A percentile compares a stretch with the other conserved stretches of the same genome.
phyloP scores from a whole-genome alignment of 1,284 basidiomycete species.

The Trametes versicolor region DNA sequence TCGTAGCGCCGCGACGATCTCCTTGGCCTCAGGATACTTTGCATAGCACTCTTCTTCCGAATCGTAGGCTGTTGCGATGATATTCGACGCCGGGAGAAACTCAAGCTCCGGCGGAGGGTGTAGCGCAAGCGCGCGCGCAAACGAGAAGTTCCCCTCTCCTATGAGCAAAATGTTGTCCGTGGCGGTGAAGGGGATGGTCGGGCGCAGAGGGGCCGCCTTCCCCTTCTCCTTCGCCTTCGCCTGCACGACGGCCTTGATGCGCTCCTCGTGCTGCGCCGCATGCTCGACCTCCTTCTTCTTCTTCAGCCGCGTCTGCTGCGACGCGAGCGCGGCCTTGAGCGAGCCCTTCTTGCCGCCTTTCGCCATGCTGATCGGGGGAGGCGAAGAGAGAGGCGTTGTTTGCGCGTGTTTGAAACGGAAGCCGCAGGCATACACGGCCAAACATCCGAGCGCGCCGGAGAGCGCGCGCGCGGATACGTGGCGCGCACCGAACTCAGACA shows the following conservation, averaged over 20 bases:
- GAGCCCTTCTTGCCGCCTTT: slow-evolving; percentile 60
- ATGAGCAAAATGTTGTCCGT: slow-evolving; percentile 88
- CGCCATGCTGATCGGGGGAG: slow-evolving; percentile 43
- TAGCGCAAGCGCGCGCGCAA: slow-evolving; percentile 78
- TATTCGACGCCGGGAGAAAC: slow-evolving; percentile 69
- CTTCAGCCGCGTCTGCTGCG: slow-evolving; percentile 73
- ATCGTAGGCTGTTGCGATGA: slow-evolving; percentile 93
- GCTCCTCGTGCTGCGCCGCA: slow-evolving; percentile 62
- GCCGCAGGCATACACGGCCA: slow-evolving; percentile 42
- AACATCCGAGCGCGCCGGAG: slow-evolving; percentile 21
- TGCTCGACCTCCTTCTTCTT: slow-evolving; percentile 61
- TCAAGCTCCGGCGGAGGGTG: slow-evolving; percentile 60
- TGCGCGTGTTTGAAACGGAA: slow-evolving; percentile 49
- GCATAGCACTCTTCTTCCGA: slow-evolving; percentile 77
- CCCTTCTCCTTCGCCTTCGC: slow-evolving; percentile 41
- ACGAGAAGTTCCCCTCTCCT: slow-evolving; percentile 98
- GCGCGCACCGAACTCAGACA: slow-evolving; percentile 31
- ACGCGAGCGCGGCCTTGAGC: slow-evolving; percentile 71
- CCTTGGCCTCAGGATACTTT: slow-evolving; percentile 87
- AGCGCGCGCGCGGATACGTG: slow-evolving; percentile 29
- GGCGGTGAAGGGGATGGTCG: slow-evolving; percentile 76
- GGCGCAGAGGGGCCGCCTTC: slow-evolving; percentile 41
- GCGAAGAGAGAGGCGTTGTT: slow-evolving; percentile 32
- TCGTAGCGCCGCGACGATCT: slow-evolving; percentile 67
- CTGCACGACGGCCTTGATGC: slow-evolving; percentile 47